Evolutionary conservation across 2,329 filamentous ascomycete species (phyloP), one percentile per base, ranked within the genome.

Genomic region (Drechmeria coniospora): DNA sequence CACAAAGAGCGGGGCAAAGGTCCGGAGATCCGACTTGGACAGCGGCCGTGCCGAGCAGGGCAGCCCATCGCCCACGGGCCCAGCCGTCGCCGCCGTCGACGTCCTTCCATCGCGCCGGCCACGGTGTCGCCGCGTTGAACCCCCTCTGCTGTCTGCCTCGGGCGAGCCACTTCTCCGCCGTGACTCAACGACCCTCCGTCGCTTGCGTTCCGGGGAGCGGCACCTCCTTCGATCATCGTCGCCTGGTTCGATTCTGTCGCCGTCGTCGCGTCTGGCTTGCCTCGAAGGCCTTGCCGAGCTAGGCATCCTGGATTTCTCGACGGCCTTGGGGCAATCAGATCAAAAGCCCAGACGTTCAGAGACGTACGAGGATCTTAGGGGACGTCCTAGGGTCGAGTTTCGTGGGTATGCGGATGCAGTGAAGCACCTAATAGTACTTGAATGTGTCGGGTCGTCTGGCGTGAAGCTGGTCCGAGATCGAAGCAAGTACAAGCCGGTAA

Each of bases 1-100:
- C 11, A 75, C 80, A 36, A 94, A 81, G 33, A 94, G 59, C 1
- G 78, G 68, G 35, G 67, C 65, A 44, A 82, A 84, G 1, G 54
- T 42, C 2, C 57, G 51, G n/a, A 78, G 60, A 38, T 92, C 80
- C 29, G 65, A 61, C 44, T 79, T 86, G 6, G 65, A 68, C 4
- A 94, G 61, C 23, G 61, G 59, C 9, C 66, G 64, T 4, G 80
- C 74, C 28, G 65, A 59, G 42, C 72, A 76, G 0, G 84, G 84
- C 8, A 92, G 61, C 36, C 30, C 11, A 2, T 19, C 33, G 15
- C 21, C 25, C 10, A 19, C 24, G 4, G 7, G 25, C 1, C 20
- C n/a, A 2, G 17, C 20, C 8, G 27, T 24, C 6, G n/a, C 14
- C 10, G 16, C 25, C 12, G n/a, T 15, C 15, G 17, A 18, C 11